A percentile compares a stretch with the other conserved stretches of the same genome.
Conservation (phyloP, 345 rosid genomes). For the Eucalyptus marginata region DNA sequence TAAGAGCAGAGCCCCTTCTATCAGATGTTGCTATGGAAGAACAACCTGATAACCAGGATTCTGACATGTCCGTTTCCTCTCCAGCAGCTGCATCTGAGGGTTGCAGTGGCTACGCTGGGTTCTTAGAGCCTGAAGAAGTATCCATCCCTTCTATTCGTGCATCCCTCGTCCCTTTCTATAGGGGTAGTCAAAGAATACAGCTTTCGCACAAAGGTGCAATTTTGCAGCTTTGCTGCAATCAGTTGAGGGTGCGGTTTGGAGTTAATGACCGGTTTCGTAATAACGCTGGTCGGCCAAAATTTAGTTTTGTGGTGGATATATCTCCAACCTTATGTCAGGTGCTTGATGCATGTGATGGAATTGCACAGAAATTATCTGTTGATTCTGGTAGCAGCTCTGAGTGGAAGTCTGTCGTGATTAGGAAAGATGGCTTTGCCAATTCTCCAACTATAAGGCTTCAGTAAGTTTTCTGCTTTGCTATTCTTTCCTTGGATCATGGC, state of each 20-base stretch:
- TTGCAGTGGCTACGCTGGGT: constrained; percentile 25
- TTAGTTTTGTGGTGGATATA: constrained; percentile 57
- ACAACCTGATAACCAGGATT: constrained; percentile 3
- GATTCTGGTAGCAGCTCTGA: constrained; percentile 57
- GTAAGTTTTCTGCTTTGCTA: constrained; percentile 30
- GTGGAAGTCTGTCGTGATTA: constrained; percentile 46
- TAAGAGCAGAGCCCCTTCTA: constrained; percentile 19
- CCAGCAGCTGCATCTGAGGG: constrained; percentile 16
- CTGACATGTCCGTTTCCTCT: constrained; percentile 2
- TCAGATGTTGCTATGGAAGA: constrained; percentile 52
- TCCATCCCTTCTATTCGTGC: constrained; percentile 36
- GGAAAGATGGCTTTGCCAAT: constrained; percentile 18
- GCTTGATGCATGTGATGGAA: constrained; percentile 54
- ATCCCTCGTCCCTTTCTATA: constrained; percentile 27
- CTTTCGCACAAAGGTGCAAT: constrained; percentile 23
- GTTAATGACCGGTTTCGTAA: constrained; percentile 35
- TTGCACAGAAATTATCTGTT: constrained; percentile 17
- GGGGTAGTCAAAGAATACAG: constrained; percentile 33
- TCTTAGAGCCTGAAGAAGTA: constrained; percentile 39
- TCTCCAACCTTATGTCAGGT: constrained; percentile 36
- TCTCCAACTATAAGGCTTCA: constrained; percentile 49
- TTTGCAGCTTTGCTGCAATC: constrained; percentile 49
- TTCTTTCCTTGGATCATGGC: neutral
- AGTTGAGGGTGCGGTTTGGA: constrained; percentile 55
- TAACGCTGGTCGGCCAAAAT: constrained; percentile 40